Conservation (phyloP, 257 asterid species). For the Mitragyna speciosa region DNA sequence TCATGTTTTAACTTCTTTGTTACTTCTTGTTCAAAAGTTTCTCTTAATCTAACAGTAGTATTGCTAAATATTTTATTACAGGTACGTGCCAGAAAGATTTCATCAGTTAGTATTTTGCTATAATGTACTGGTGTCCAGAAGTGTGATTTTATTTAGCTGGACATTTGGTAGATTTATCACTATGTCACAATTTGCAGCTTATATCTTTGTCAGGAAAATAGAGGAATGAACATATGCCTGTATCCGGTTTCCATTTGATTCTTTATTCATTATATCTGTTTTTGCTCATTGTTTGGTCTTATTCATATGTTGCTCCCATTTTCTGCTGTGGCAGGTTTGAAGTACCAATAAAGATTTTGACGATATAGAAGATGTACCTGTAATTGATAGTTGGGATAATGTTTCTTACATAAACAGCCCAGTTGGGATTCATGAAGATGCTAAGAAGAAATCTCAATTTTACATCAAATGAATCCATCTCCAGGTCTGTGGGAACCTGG, state of each 20-base stretch:
- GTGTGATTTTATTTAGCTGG: neutral
- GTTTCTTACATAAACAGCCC: constrained; percentile 81
- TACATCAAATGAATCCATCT: neutral
- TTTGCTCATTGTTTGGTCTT: neutral
- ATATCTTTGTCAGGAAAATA: neutral
- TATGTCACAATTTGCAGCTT: neutral
- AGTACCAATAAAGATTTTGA: constrained; percentile 54
- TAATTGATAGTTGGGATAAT: constrained; percentile 78
- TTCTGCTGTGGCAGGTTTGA: constrained; percentile 61
- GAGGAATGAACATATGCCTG: neutral
- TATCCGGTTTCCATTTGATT: neutral
- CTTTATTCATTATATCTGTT: neutral
- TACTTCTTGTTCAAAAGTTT: neutral
- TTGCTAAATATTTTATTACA: neutral
- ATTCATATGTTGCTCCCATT: constrained; percentile 14
- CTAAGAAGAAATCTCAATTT: constrained; percentile 33
- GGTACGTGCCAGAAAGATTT: neutral
- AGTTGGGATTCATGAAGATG: constrained; percentile 69
- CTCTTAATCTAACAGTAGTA: neutral
- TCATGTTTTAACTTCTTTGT: neutral
- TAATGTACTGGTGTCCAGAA: neutral
- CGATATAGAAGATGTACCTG: constrained; percentile 59
- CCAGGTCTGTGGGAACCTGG: neutral
- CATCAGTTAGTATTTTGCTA: neutral
- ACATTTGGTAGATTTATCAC: neutral